Evolutionary conservation across 257 asterid genomes (phyloP), one percentile per base, ranked within the genome.

Genomic region (Fraxinus americana): DNA sequence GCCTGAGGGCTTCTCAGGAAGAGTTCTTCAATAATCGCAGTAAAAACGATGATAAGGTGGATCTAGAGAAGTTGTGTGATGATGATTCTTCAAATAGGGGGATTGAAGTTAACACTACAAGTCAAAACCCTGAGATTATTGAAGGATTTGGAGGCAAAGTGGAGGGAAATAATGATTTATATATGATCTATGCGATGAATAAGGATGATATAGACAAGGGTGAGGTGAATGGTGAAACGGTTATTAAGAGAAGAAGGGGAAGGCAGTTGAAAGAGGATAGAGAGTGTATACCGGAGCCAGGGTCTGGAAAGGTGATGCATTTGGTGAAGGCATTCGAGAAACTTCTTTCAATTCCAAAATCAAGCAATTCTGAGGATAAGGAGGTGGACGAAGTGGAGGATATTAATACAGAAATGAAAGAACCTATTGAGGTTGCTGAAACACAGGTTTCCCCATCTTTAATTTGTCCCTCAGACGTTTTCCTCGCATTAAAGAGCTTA

Each of bases 251-350:
- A 79, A 89, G 94, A 63, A 88, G 92, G 77, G 96, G 90, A 54
- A 88, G 80, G 81, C 70, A 90, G 76, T 30, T 91, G 86, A 94
- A 87, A 80, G 91, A 81, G 78, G 92, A 84, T 4, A 82, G 89
- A 70, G 70, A 80, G 81, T 75, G 84, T 50, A 85, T 84, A 74
- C 90, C 90, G 19, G 93, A 83, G 78, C 71, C 90, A 16, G 92
- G 96, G 82, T 86, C 96, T 25, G 92, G 96, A 45, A 88, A 88
- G 82, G 98, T 92, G 86, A 85, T 75, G 92, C 85, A 92, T 77
- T 82, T 94, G 82, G 97, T 94, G 30, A 83, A 90, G 90, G 97
- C 94, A 0, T 94, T 94, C 61, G 97, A 94, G 87, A 84, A 90
- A 11, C 89, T 93, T 48, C 79, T 82, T 9, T 34, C 88, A 72